Evolutionary conservation across 352 stramenopile genomes (phyloP).

Genomic region (Phytophthora citricola): DNA sequence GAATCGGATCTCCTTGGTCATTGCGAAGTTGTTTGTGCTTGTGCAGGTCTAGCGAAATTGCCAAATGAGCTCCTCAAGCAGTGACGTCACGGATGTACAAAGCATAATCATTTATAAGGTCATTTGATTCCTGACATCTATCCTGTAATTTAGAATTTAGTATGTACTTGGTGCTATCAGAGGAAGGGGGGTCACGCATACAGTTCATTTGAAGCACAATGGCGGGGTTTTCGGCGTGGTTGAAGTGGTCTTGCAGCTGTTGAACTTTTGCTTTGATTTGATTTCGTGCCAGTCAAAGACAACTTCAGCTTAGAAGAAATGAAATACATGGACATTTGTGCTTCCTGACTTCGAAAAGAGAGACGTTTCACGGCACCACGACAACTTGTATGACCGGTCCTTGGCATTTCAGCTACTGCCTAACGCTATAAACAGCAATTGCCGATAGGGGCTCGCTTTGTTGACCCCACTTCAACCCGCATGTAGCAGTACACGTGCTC

Average conservation of each 20-base stretch:
- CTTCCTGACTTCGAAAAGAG: background rate
- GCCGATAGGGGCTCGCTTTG: background rate
- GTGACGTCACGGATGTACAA: slow-evolving; percentile 4
- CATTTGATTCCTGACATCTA: background rate
- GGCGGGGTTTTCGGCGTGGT: background rate
- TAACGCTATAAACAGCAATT: background rate
- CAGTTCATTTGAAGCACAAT: background rate
- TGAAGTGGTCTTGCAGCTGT: background rate
- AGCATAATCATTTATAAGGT: background rate
- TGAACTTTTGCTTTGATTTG: background rate
- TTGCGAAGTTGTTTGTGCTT: slow-evolving; percentile 9
- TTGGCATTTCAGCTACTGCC: background rate
- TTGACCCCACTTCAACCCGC: no score
- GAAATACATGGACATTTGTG: background rate
- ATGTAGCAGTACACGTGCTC: background rate
- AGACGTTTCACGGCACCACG: background rate
- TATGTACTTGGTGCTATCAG: background rate
- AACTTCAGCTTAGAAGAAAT: background rate
- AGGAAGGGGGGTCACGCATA: background rate
- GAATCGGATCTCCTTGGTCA: slow-evolving; percentile 51
- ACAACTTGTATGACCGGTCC: background rate
- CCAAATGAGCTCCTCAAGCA: slow-evolving; percentile 20
- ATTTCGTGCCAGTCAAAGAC: background rate
- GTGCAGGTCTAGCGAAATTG: slow-evolving; percentile 14
- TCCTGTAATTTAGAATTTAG: background rate